Conservation (phyloP, 805 yeast genomes). For the Saccharomycopsis babjevae region DNA sequence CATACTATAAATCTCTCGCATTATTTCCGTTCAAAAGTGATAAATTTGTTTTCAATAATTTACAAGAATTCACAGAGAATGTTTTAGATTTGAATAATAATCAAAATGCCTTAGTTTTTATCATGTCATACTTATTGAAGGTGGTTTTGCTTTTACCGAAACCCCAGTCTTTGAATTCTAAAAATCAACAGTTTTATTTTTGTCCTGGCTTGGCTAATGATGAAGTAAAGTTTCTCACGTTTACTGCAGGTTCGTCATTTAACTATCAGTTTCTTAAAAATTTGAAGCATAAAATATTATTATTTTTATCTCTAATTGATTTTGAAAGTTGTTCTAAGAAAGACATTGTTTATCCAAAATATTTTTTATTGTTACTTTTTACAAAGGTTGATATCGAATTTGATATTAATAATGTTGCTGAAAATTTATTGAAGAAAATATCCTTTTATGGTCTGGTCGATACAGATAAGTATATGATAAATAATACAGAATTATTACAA, state of each 20-base stretch:
- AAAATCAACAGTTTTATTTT: slow-evolving; percentile 31
- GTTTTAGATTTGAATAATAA: slow-evolving; percentile 3
- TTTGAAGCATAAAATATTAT: slow-evolving; percentile 33
- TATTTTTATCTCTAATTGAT: slow-evolving; percentile 29
- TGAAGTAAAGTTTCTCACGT: slow-evolving; percentile 55
- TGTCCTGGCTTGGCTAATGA: slow-evolving; percentile 55
- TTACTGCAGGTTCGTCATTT: slow-evolving; percentile 55
- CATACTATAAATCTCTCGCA: background rate
- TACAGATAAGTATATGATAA: background rate
- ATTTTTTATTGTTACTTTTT: slow-evolving; percentile 43
- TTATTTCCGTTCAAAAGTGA: background rate
- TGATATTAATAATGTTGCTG: slow-evolving; percentile 44
- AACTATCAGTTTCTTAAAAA: slow-evolving; percentile 36
- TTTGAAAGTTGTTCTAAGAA: slow-evolving; percentile 13
- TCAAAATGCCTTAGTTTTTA: slow-evolving; percentile 33
- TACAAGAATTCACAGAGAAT: slow-evolving; percentile 6
- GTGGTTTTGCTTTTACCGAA: slow-evolving; percentile 48
- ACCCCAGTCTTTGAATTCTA: slow-evolving; percentile 23
- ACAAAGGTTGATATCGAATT: slow-evolving; percentile 56
- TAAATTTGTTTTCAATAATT: slow-evolving; percentile 4
- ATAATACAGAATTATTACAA: slow-evolving; percentile 36
- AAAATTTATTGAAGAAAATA: slow-evolving; percentile 40
- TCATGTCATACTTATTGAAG: slow-evolving; percentile 40
- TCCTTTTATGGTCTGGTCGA: slow-evolving; percentile 5
- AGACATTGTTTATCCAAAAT: slow-evolving; percentile 21